phyloP scores from a whole-genome alignment of 1,284 basidiomycete species.

The Peniophora sp. region DNA sequence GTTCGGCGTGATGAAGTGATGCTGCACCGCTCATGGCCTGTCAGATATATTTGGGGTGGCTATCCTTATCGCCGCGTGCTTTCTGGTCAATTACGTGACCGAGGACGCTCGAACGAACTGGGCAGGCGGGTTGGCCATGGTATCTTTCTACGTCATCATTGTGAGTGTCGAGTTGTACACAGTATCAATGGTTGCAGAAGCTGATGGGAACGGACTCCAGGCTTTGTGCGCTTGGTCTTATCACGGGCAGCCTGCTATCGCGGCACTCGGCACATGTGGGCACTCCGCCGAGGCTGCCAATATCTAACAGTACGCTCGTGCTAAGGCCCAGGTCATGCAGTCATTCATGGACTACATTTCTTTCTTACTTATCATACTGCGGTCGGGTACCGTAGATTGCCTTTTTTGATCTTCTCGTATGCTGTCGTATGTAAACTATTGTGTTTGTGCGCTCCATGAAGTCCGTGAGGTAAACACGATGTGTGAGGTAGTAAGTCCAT shows the following conservation, averaged over 20 bases:
- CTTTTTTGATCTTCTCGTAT: too few species aligned
- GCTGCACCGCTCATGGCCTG: not conserved
- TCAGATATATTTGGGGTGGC: constrained; percentile 51
- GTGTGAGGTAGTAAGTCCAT: not conserved
- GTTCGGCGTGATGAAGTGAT: not conserved
- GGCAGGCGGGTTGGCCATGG: constrained; percentile 47
- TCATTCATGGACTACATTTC: too few species aligned
- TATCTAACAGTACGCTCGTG: too few species aligned
- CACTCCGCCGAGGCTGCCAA: too few species aligned
- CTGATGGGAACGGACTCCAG: not conserved
- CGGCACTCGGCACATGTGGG: too few species aligned
- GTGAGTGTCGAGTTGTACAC: too few species aligned
- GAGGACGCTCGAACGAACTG: constrained; percentile 65
- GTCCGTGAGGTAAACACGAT: not conserved
- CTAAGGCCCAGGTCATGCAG: too few species aligned
- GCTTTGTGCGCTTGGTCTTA: not conserved
- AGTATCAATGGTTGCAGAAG: not conserved
- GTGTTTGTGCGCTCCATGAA: too few species aligned
- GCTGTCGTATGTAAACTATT: too few species aligned
- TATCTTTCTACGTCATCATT: constrained; percentile 39
- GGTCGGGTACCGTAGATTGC: too few species aligned
- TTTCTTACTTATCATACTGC: too few species aligned
- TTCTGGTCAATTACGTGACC: constrained; percentile 67
- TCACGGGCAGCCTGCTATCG: not conserved
- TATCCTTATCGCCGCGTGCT: constrained; percentile 49